Evolutionary conservation across 495 filamentous ascomycete genomes (phyloP).

Genomic region (Geoglossum glabrum): DNA sequence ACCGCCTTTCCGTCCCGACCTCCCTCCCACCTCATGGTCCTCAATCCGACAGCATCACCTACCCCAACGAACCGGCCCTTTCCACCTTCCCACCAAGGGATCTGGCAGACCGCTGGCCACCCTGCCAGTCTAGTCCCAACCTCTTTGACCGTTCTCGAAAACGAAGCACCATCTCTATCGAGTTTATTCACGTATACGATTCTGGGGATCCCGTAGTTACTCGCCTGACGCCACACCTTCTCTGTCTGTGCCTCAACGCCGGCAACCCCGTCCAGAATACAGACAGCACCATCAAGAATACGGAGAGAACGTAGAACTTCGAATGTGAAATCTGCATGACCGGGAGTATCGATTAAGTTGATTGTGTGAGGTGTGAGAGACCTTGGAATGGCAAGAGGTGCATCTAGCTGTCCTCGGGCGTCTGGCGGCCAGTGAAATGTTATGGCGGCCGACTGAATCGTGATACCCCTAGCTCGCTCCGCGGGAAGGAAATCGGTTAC

Average conservation of each 20-base stretch:
- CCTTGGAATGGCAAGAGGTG: neutral
- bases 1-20: conserved; percentile 49
- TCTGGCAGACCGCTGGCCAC: conserved; percentile 82
- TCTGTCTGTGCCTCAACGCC: conserved; percentile 97
- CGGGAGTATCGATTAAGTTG: conserved; percentile 94
- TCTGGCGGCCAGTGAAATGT: conserved; percentile 76
- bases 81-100: conserved; percentile 71
- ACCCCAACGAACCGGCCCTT: conserved; percentile 61
- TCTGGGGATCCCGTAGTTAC: conserved; percentile 63
- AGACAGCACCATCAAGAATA: conserved; percentile 86
- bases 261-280: conserved; percentile 89
- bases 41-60: conserved; percentile 51
- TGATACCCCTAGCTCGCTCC: conserved; percentile 84
- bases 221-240: conserved; percentile 86
- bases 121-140: conserved; percentile 57
- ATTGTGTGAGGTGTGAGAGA: conserved; percentile 41
- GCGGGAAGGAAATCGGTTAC: conserved; percentile 95
- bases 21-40: conserved; percentile 31
- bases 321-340: conserved; percentile 96
- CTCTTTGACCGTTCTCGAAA: conserved; percentile 69
- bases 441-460: conserved; percentile 93
- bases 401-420: conserved; percentile 13
- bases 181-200: conserved; percentile 91
- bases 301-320: conserved; percentile 87
- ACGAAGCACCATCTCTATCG: conserved; percentile 83